phyloP scores from a whole-genome alignment of 2,329 filamentous ascomycete genomes.

The Pseudogymnoascus pannorum region DNA sequence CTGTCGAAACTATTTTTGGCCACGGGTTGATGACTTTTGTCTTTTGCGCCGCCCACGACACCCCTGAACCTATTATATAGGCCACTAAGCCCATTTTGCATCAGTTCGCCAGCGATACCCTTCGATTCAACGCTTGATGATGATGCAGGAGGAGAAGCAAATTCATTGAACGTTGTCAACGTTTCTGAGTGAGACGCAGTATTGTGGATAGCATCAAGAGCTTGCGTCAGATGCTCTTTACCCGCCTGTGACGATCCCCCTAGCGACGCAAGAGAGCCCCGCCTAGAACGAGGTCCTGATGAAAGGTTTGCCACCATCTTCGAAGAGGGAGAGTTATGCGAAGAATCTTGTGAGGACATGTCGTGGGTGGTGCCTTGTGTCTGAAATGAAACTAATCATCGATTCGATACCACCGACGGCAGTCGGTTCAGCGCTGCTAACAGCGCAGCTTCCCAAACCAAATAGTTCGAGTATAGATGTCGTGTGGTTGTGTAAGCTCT shows the following conservation, averaged over 20 bases:
- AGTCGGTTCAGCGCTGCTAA: not conserved
- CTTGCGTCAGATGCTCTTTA: constrained; percentile 66
- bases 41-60: constrained; percentile 65
- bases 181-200: constrained; percentile 78
- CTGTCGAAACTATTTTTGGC: constrained; percentile 35
- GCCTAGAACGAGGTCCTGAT: constrained; percentile 27
- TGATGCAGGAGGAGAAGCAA: constrained; percentile 61
- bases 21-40: constrained; percentile 33
- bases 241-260: constrained; percentile 48
- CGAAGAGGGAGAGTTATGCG: constrained; percentile 16
- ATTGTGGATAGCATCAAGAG: constrained; percentile 81
- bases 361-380: not conserved
- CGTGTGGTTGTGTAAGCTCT: not conserved
- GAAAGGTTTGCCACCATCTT: constrained; percentile 17
- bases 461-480: not conserved
- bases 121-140: constrained; percentile 58
- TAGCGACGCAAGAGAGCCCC: constrained; percentile 43
- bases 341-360: constrained; percentile 28
- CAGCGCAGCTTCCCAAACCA: not conserved
- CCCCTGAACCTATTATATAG: constrained; percentile 80
- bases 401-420: not conserved
- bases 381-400: not conserved
- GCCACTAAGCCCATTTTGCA: constrained; percentile 81
- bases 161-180: constrained; percentile 91
- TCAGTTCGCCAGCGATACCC: constrained; percentile 61